Evolutionary conservation across 2,329 filamentous ascomycete species (phyloP).

Genomic region (Colletotrichum caudatum): DNA sequence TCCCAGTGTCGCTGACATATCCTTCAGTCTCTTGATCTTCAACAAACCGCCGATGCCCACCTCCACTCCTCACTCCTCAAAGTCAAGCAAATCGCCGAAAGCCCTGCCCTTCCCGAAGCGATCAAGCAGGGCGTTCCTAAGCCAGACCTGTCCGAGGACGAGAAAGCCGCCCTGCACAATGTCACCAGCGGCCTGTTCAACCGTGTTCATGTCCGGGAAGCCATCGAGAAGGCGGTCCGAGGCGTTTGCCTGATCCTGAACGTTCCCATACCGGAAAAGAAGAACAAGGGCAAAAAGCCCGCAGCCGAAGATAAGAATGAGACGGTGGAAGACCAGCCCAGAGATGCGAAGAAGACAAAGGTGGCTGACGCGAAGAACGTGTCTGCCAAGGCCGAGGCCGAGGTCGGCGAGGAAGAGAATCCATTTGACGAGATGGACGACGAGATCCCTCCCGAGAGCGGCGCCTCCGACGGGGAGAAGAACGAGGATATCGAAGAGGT

Average conservation of each 20-base stretch:
- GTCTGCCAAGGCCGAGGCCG: slow-evolving; percentile 47
- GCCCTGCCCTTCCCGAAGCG: slow-evolving; percentile 62
- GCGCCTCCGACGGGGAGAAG: slow-evolving; percentile 45
- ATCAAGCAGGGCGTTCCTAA: slow-evolving; percentile 62
- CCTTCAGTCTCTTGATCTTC: slow-evolving; percentile 67
- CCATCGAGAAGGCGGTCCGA: slow-evolving; percentile 61
- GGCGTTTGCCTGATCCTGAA: slow-evolving; percentile 63
- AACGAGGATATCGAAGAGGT: slow-evolving; percentile 49
- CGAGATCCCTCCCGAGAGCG: slow-evolving; percentile 42
- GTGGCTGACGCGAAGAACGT: slow-evolving; percentile 44
- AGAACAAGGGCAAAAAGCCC: slow-evolving; percentile 51
- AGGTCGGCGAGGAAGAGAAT: slow-evolving; percentile 45
- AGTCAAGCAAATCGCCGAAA: slow-evolving; percentile 64
- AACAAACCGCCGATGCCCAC: slow-evolving; percentile 68
- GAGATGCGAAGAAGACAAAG: slow-evolving; percentile 47
- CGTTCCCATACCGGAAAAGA: slow-evolving; percentile 61
- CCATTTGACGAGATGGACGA: slow-evolving; percentile 44
- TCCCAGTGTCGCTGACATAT: slow-evolving; percentile 14
- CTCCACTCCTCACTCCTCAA: slow-evolving; percentile 66
- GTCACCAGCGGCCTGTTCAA: slow-evolving; percentile 70
- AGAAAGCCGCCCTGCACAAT: slow-evolving; percentile 65
- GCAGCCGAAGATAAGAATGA: slow-evolving; percentile 48
- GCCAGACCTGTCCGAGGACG: slow-evolving; percentile 64
- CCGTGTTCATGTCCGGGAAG: slow-evolving; percentile 62
- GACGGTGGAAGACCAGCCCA: slow-evolving; percentile 49